These are phyloP conservation scores for Cephaloascus albidus DNA, from an alignment of 805 yeast species.

Conservation along the genomic window DNA sequence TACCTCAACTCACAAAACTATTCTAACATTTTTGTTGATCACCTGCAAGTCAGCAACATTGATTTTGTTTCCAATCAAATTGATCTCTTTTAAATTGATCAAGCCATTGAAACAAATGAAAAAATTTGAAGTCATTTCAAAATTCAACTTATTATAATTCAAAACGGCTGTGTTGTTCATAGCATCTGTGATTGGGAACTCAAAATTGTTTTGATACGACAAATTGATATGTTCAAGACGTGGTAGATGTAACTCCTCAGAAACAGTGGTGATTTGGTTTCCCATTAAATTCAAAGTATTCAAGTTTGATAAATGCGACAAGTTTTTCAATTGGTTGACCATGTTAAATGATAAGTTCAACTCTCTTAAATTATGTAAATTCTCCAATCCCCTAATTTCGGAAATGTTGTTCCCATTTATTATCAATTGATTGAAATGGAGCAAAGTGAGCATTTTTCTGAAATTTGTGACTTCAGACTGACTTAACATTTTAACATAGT, in stretches of 20 bases:
- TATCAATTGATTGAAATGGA: background rate
- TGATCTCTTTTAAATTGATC: background rate
- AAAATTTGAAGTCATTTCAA: background rate
- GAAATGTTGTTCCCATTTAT: background rate
- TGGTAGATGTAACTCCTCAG: background rate
- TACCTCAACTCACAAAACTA: too few relatives aligned
- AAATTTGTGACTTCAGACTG: background rate
- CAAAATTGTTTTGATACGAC: background rate
- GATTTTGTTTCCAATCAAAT: background rate
- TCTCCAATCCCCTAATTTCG: slow-evolving; percentile 23
- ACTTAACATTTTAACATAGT: background rate
- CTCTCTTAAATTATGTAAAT: slow-evolving; percentile 54
- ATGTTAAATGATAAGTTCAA: slow-evolving; percentile 77
- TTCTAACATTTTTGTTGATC: background rate
- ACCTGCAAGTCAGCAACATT: background rate
- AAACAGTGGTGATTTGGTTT: background rate
- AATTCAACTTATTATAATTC: background rate
- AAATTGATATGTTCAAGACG: background rate
- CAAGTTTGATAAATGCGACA: slow-evolving; percentile 56
- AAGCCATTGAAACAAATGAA: too few relatives aligned
- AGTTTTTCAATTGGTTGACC: slow-evolving; percentile 49
- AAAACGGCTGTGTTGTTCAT: background rate
- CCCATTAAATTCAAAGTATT: slow-evolving; percentile 52
- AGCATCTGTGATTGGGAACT: background rate
- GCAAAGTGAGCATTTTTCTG: background rate